Evolutionary conservation across 1,284 basidiomycete species (phyloP), one percentile per base, ranked within the genome.

Genomic region (Erythrobasidium hasegawianum): DNA sequence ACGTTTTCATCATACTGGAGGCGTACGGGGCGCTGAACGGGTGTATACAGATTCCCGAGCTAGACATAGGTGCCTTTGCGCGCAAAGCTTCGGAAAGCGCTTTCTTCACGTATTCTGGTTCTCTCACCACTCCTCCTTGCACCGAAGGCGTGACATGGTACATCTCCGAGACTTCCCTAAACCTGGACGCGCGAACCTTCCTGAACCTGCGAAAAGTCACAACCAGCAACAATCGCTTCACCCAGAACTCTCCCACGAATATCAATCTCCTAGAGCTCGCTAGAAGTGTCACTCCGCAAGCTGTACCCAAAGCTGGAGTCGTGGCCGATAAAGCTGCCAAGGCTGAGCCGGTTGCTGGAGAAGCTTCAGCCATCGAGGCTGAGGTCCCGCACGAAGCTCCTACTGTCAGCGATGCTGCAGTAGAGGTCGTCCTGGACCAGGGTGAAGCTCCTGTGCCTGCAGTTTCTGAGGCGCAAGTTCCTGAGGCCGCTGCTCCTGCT

Each of bases 11-110:
- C 49, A 14, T 52, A 11, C 24, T 52, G 9, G 53, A 10, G 10
- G 49, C n/a, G n/a, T n/a, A n/a, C n/a, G n/a, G n/a, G n/a, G n/a
- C n/a, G n/a, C n/a, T n/a, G n/a, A n/a, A n/a, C n/a, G n/a, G n/a
- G n/a, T n/a, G n/a, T n/a, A n/a, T n/a, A 65, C 41, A 71, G 47
- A 59, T 68, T 22, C 68, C 70, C 7, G 13, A n/a, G 1, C 55
- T 33, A 24, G 69, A 70, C 2, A 54, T 71, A 20, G 65, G 59
- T 22, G 47, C 60, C 41, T 69, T 68, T 14, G 67, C 70, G 1
- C 57, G 64, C 26, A 60, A 64, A 40, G 43, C 69, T 22, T 50
- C 54, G 43, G 57, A 65, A 22, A 49, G 64, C 0, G 18, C 33
- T 11, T 59, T 61, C 59, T 61, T 54, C 43, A 24, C 18, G 22